Conservation (phyloP, 2,329 filamentous ascomycete genomes). For the Plenodomus tracheiphilus region DNA sequence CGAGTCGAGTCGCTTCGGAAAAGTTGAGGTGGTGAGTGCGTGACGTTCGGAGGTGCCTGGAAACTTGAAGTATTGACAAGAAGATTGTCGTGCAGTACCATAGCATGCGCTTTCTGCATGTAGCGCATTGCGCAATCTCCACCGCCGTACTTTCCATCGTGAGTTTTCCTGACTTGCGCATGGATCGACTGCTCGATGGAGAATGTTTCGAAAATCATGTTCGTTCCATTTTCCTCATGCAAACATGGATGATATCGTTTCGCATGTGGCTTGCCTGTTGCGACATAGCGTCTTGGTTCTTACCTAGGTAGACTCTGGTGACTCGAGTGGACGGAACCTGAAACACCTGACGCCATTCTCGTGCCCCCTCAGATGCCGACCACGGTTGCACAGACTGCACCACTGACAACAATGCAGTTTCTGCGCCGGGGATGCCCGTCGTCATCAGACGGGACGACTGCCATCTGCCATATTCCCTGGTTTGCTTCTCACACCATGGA, state of each 20-base stretch:
- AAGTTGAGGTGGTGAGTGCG: background rate
- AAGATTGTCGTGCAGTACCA: background rate
- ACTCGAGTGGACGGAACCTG: background rate
- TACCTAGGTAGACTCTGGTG: background rate
- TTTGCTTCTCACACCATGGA: background rate
- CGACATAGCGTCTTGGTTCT: background rate
- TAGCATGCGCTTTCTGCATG: background rate
- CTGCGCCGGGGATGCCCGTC: background rate
- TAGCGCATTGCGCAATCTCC: background rate
- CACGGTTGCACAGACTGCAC: no score
- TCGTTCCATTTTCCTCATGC: background rate
- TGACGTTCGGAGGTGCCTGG: no score
- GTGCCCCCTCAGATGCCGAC: background rate
- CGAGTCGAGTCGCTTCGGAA: background rate
- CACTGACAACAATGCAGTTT: background rate
- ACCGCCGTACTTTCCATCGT: background rate
- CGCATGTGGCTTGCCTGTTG: background rate
- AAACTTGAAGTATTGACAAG: background rate
- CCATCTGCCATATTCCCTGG: conserved; percentile 2
- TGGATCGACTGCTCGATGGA: background rate
- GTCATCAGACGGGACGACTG: background rate
- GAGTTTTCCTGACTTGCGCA: background rate
- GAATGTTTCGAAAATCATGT: background rate
- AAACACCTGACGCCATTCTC: background rate
- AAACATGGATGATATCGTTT: background rate